A percentile compares a stretch with the other conserved stretches of the same genome.
phyloP scores from a whole-genome alignment of 257 asterid genomes.

The Solanum verrucosum region DNA sequence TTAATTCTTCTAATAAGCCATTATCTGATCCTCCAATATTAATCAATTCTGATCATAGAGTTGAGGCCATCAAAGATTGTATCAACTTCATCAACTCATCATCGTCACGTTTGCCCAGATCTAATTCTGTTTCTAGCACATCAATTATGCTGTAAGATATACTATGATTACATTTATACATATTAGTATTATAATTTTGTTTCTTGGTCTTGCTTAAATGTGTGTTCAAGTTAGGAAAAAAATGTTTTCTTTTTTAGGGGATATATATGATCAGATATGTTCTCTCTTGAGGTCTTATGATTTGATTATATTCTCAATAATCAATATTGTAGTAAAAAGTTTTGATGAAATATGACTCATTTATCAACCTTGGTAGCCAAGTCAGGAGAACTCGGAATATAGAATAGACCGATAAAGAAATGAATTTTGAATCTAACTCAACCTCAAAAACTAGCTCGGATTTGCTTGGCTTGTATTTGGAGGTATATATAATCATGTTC shows the following conservation, averaged over 20 bases:
- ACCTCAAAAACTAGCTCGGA: neutral
- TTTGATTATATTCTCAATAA: neutral
- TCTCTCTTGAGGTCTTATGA: neutral
- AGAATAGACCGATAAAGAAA: neutral
- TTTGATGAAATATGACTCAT: too few species aligned
- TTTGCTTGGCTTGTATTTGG: neutral
- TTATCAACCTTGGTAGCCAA: neutral
- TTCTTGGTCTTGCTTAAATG: neutral
- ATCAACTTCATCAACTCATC: conserved; percentile 38
- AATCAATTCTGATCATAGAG: conserved; percentile 32
- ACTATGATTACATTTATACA: neutral
- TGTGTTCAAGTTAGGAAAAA: neutral
- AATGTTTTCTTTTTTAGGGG: neutral
- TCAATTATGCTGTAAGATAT: neutral
- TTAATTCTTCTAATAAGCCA: conserved; percentile 18
- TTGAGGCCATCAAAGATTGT: conserved; percentile 39
- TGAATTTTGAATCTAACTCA: neutral
- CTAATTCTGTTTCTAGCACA: conserved; percentile 17
- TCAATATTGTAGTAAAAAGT: neutral
- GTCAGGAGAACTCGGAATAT: neutral
- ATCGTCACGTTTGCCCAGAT: conserved; percentile 28
- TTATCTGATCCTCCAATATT: conserved; percentile 10
- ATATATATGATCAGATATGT: neutral
- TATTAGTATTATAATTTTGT: neutral
- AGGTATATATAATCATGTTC: neutral